phyloP scores from a whole-genome alignment of 306 rosid genomes.

The Glycine latifolia region DNA sequence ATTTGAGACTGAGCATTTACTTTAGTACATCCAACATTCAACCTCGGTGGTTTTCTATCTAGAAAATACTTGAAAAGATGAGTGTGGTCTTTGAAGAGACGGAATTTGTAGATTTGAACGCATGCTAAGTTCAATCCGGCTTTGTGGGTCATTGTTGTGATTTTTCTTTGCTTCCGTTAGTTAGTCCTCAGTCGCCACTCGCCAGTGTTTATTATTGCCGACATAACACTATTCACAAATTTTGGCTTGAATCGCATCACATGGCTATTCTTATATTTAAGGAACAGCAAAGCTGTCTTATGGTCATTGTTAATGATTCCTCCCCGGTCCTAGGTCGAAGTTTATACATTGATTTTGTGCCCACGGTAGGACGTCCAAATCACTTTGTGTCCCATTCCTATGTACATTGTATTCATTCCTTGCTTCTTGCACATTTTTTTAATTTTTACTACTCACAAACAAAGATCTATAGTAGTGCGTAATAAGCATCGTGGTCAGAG shows the following conservation, averaged over 20 bases:
- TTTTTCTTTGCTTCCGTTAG: constrained; percentile 8
- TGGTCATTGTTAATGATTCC: constrained; percentile 39
- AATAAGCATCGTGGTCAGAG: constrained; percentile 43
- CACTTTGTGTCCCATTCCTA: constrained; percentile 46
- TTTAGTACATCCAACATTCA: constrained; percentile 41
- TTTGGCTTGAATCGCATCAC: constrained; percentile 43
- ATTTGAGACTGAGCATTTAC: constrained; percentile 35
- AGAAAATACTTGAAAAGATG: constrained; percentile 17
- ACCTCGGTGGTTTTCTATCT: constrained; percentile 8
- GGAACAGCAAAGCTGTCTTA: constrained; percentile 37
- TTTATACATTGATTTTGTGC: constrained; percentile 44
- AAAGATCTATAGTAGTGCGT: constrained; percentile 26
- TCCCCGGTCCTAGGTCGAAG: constrained; percentile 30
- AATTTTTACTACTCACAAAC: constrained; percentile 12
- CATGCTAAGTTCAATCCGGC: constrained; percentile 30
- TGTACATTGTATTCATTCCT: constrained; percentile 8
- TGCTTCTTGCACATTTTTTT: background rate
- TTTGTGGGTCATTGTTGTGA: constrained; percentile 30
- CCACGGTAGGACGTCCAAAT: constrained; percentile 44
- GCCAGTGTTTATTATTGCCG: constrained; percentile 41
- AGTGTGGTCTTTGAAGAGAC: constrained; percentile 10
- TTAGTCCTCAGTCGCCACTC: constrained; percentile 16
- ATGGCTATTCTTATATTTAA: constrained; percentile 45
- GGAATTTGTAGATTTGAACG: background rate
- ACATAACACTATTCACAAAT: constrained; percentile 39